Evolutionary conservation across 2,329 filamentous ascomycete species (phyloP), one percentile per base, ranked within the genome.

Genomic region (Gnomoniopsis smithogilvyi): DNA sequence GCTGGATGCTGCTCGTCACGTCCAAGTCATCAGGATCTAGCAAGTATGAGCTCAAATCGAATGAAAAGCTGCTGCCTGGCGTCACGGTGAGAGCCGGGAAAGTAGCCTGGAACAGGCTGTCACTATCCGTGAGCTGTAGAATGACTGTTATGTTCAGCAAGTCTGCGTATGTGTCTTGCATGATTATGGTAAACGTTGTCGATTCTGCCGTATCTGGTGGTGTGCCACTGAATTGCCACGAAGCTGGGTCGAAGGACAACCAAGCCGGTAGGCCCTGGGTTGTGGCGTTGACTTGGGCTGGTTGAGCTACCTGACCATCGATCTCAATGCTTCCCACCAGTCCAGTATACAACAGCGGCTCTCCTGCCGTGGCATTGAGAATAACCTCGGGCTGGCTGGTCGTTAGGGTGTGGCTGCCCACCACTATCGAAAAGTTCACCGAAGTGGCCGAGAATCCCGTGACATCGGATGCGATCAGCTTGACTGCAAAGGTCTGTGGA

Each of bases 381-480:
- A 74, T 71, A 54, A 91, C 74, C 10, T 78, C 69, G 6, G 82
- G 79, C 11, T 85, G 78, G 2, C 82, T 80, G 62, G 90, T 88
- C 1, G 81, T 82, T 45, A 96, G 76, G 64, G 87, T 81, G 70
- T 92, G 89, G 54, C 78, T 83, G 49, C 88, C 88, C 21, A 96
- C 85, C 2, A 87, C 78, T 38, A 96, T 81, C 6, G 86, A 85
- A 70, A 96, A 96, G 0, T 78, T 74, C 54, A 89, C 69, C 1
- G 82, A 81, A 11, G 82, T 80, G 1, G 86, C 88, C 6, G 89
- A 83, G 69, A 93, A 96, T 1, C 90, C 91, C n/a, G 83, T 76
- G 19, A 92, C 83, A 68, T 96, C 90, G 1, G 90, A 94, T 1
- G 90, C 91, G 53, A 95, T 84, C 7, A 96, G 76, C 61, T 85